Base-by-base conservation (phyloP, 2,329 filamentous ascomycete species). In the Alternaria alternata region DNA sequence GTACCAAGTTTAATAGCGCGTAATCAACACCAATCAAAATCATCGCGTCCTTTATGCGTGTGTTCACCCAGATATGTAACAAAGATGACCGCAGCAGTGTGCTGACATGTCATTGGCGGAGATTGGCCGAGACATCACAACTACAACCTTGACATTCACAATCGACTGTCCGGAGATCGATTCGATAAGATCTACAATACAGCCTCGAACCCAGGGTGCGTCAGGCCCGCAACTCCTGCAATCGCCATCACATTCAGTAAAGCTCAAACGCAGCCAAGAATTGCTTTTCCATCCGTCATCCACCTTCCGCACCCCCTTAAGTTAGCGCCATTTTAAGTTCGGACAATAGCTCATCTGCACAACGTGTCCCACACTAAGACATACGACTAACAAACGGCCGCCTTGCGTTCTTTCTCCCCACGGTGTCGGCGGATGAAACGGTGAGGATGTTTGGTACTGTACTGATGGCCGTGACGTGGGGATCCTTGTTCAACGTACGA, bases 161-260 rank as follows among this genome's bases (percentile, higher is more conserved):
- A 51, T 16, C 36, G 30, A 43, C 36, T 28, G 4, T 20, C 49
- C 14, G 36, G 24, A 52, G 36, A 43, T 52, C 26, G 36, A 28
- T 14, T 52, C n/a, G 20, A 18, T 16, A 43, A 9, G 34, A 52
- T 52, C 7, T 42, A 11, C 14, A 16, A 11, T 24, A 52, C 36
- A 43, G 11, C 49, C 24, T 52, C 22, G 14, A 39, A 52, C 28
- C 24, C 12, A 43, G 34, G 39, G 4, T 32, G 18, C 36, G 28
- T 52, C 36, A 41, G 49, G 20, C 14, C 46, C 46, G 16, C 46
- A 49, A 24, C 14, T 49, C 20, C 46, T 49, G 46, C 32, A 49
- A 49, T 32, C 32, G 32, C 46, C 46, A 49, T 49, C 46, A 24
- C 46, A 38, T 36, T 16, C 32, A 49, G 46, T 49, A 24, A 48